A percentile compares a stretch with the other conserved stretches of the same genome.
Evolutionary conservation across 2,329 filamentous ascomycete genomes (phyloP).

Genomic region (Beauveria pseudobassiana): DNA sequence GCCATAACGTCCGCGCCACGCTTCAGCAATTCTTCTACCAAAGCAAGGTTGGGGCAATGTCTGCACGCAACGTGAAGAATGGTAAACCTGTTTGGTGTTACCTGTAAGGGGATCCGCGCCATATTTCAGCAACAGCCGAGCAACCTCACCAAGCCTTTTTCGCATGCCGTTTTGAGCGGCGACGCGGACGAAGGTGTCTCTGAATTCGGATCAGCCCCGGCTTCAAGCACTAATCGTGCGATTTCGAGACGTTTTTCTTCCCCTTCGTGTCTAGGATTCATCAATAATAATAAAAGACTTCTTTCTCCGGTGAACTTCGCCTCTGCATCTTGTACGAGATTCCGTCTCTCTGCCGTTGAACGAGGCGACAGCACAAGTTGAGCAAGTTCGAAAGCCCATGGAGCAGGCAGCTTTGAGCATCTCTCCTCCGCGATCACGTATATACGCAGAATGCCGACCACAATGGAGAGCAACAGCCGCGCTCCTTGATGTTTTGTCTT

Average conservation of each 20-base stretch:
- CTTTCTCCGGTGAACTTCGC: background rate
- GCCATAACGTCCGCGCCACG: background rate
- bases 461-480: background rate
- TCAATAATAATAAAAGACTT: background rate
- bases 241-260: background rate
- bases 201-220: background rate
- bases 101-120: background rate
- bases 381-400: background rate
- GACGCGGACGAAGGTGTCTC: background rate
- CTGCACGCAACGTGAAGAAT: background rate
- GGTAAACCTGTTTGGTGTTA: background rate
- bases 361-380: background rate
- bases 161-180: background rate
- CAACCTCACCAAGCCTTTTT: background rate
- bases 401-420: background rate
- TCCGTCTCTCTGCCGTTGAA: background rate
- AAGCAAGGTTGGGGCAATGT: background rate
- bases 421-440: too few species aligned
- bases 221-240: background rate
- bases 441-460: background rate
- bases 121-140: background rate
- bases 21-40: background rate
- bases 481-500: background rate
- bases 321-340: background rate
- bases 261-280: background rate